Conservation (phyloP, 345 rosid genomes). For the Nephelium lappaceum region DNA sequence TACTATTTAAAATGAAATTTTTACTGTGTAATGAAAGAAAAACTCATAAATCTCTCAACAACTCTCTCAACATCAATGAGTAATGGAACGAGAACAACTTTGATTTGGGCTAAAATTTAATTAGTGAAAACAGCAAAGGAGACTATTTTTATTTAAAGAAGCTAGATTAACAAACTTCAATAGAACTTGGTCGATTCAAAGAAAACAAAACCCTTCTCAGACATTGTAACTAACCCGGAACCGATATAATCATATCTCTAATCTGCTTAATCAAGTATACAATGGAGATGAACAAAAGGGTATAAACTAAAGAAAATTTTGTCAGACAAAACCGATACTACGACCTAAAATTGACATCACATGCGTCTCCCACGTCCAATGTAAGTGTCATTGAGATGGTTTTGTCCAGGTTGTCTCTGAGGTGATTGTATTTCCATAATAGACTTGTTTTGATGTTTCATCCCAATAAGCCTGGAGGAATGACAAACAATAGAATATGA, state of each 20-base stretch:
- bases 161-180: too few species aligned
- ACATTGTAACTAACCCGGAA: background rate
- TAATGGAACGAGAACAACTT: too few species aligned
- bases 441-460: conserved; percentile 58
- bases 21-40: too few species aligned
- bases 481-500: background rate
- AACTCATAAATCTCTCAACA: too few species aligned
- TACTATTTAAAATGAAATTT: too few species aligned
- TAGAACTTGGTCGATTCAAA: background rate
- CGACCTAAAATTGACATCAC: background rate
- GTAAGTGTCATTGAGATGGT: conserved; percentile 41
- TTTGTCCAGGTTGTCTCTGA: conserved; percentile 68
- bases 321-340: background rate
- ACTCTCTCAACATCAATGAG: too few species aligned
- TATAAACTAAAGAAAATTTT: too few species aligned
- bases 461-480: conserved; percentile 58
- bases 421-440: conserved; percentile 58
- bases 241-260: background rate
- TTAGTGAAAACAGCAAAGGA: too few species aligned
- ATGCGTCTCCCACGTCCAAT: background rate
- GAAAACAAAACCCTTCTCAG: background rate
- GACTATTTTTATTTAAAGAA: too few species aligned
- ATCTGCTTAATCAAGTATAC: background rate
- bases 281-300: background rate
- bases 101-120: too few species aligned